A percentile compares a stretch with the other conserved stretches of the same genome.
Evolutionary conservation across 116 monocot species (phyloP).

Genomic region (Trichopus zeylanicus): DNA sequence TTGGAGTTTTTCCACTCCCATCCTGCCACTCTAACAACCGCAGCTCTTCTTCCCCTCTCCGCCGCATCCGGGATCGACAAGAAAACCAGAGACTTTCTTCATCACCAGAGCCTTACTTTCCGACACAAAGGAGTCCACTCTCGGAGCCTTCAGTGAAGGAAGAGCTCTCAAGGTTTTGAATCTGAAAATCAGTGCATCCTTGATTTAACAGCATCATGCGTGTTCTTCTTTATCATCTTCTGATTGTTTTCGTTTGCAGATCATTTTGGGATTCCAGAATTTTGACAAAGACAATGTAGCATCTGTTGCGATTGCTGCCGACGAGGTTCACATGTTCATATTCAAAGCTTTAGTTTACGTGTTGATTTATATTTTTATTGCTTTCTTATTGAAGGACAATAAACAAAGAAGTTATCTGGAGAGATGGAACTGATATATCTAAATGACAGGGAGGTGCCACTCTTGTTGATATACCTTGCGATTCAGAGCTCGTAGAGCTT

Average conservation of each 20-base stretch:
- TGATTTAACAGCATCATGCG: background rate
- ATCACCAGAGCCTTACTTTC: conserved; percentile 24
- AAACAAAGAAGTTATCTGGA: too few relatives aligned
- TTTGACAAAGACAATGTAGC: conserved; percentile 70
- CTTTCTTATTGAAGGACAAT: too few relatives aligned
- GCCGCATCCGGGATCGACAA: background rate
- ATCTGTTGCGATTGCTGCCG: conserved; percentile 69
- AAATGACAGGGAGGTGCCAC: conserved; percentile 83
- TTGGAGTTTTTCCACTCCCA: background rate
- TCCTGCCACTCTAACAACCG: background rate
- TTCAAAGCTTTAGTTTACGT: too few relatives aligned
- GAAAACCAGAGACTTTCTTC: conserved; percentile 10
- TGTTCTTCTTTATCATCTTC: background rate
- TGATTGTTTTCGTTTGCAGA: conserved; percentile 27
- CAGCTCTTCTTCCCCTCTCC: conserved; percentile 2
- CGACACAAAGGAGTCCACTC: conserved; percentile 40
- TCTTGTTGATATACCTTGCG: conserved; percentile 95
- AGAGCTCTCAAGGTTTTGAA: conserved; percentile 51
- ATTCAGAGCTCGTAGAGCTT: conserved; percentile 70
- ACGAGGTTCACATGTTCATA: conserved; percentile 40
- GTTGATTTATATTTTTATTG: too few relatives aligned
- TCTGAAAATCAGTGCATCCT: background rate
- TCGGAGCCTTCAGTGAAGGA: conserved; percentile 40
- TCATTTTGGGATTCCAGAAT: conserved; percentile 78
- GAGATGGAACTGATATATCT: too few relatives aligned